Evolutionary conservation across 2,329 filamentous ascomycete species (phyloP), one percentile per base, ranked within the genome.

Genomic region (Clonostachys rhizophaga): DNA sequence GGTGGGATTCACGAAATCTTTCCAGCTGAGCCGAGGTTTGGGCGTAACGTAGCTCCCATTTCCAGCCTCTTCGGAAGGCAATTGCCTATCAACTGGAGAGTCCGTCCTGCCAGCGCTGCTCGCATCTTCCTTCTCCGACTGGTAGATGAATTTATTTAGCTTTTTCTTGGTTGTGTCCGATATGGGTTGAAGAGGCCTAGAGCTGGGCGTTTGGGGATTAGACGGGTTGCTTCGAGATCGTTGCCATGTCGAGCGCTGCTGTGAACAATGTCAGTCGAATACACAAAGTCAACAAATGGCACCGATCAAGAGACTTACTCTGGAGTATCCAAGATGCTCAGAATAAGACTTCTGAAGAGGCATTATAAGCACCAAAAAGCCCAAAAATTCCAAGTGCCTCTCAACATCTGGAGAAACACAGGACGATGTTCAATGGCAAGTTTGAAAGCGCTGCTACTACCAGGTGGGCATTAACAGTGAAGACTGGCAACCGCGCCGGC

Each of bases 81-180:
- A 44, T 12, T 42, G 46, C 47, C 13, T 44, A 10, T 54, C 53
- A 12, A 52, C 47, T n/a, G 49, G 36, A n/a, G 50, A 47, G 6
- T 55, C 54, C 20, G 52, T 40, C 14, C 40, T 36, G 8, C 49
- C 43, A 17, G 55, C 56, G 13, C 35, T 34, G 41, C 46, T 24
- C 8, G 41, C 20, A 9, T 50, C 42, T 13, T 47, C 48, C 16
- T 34, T 56, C 53, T 24, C 54, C 2, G 57, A 51, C 8, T 66
- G 60, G 13, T 71, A 68, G 45, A 72, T 68, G 52, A 81, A 84
- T 47, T 79, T 78, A 57, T 75, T 77, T 34, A 86, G 69, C 56
- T 84, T 86, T 52, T 69, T 78, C 58, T 79, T 84, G 11, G 82
- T 83, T 9, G 69, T 70, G 34, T 78, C 71, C 37, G 82, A 84